A percentile compares a stretch with the other conserved stretches of the same genome.
These are phyloP conservation scores for Teratosphaeria gauchensis DNA, from an alignment of 2,329 filamentous ascomycete species.

Conservation along the genomic window DNA sequence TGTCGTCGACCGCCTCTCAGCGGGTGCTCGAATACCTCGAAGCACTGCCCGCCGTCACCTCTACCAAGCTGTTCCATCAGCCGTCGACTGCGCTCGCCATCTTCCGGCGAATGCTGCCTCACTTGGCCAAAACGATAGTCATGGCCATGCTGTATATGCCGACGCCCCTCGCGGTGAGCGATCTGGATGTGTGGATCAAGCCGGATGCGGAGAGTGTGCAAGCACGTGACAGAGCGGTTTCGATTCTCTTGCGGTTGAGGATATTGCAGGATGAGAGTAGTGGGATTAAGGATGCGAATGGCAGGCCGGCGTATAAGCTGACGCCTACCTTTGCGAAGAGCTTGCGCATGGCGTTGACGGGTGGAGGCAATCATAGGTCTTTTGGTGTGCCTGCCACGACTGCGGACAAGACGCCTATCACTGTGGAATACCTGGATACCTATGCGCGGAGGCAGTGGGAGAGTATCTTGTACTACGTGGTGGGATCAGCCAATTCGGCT, in stretches of 20 bases:
- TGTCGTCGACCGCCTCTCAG: constrained; percentile 42
- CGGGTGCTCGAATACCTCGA: constrained; percentile 83
- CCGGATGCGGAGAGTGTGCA: constrained; percentile 36
- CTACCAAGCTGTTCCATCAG: constrained; percentile 87
- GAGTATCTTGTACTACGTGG: constrained; percentile 89
- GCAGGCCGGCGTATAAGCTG: constrained; percentile 59
- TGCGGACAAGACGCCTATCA: constrained; percentile 53
- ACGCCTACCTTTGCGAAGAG: constrained; percentile 75
- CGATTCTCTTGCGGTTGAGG: constrained; percentile 74
- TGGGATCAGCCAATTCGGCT: constrained; percentile 59
- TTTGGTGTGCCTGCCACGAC: constrained; percentile 78
- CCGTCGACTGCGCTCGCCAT: constrained; percentile 91
- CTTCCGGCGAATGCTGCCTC: constrained; percentile 92
- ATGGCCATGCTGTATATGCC: constrained; percentile 93
- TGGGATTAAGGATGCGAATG: constrained; percentile 46
- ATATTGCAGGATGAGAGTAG: constrained; percentile 56
- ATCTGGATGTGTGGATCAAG: constrained; percentile 80
- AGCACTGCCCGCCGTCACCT: constrained; percentile 78
- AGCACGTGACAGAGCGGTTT: constrained; percentile 74
- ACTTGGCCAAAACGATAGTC: constrained; percentile 87
- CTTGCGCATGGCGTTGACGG: constrained; percentile 72
- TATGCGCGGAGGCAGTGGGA: constrained; percentile 91
- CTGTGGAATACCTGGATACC: constrained; percentile 65
- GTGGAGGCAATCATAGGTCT: constrained; percentile 74
- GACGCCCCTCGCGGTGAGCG: constrained; percentile 63